Conservation (phyloP, 371 early-diverging fungal genomes). For the Actinomucor elegans region DNA sequence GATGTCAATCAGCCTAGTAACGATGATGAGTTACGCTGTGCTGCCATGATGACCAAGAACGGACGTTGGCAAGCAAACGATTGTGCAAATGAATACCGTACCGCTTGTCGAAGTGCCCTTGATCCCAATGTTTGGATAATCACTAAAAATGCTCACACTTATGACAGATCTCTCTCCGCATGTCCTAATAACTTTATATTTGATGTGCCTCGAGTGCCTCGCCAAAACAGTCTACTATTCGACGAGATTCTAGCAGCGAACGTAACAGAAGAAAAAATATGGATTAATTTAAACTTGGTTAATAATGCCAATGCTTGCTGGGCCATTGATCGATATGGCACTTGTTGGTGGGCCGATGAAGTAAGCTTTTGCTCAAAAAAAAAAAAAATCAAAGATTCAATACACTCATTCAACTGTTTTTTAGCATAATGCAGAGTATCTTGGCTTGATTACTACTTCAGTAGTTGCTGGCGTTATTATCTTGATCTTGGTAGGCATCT, state of each 20-base stretch:
- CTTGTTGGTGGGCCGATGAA: constrained; percentile 40
- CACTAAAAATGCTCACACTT: constrained; percentile 21
- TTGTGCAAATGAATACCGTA: constrained; percentile 24
- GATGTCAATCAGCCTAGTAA: constrained; percentile 32
- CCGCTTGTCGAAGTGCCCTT: constrained; percentile 27
- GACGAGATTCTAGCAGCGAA: neutral
- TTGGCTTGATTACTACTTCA: constrained; percentile 35
- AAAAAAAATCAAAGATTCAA: neutral
- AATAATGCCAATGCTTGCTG: constrained; percentile 26
- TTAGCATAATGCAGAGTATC: constrained; percentile 1
- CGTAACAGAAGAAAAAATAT: constrained; percentile 14
- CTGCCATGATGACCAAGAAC: constrained; percentile 24
- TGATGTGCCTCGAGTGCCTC: constrained; percentile 31
- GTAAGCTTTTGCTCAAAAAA: constrained; percentile 17
- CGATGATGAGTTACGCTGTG: constrained; percentile 18
- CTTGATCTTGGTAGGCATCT: constrained; percentile 33
- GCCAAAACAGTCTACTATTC: constrained; percentile 25
- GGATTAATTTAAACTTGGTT: constrained; percentile 40
- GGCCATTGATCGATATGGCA: constrained; percentile 33
- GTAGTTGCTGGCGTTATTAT: constrained; percentile 40
- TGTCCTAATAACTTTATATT: constrained; percentile 37
- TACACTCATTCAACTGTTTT: neutral
- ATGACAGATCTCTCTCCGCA: constrained; percentile 27
- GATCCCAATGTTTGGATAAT: constrained; percentile 35
- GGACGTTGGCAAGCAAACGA: constrained; percentile 37